Percentiles rank a stretch among this genome's conserved stretches.
phyloP scores from a whole-genome alignment of 164 flowering plant species.

The Hamamelis virginiana region DNA sequence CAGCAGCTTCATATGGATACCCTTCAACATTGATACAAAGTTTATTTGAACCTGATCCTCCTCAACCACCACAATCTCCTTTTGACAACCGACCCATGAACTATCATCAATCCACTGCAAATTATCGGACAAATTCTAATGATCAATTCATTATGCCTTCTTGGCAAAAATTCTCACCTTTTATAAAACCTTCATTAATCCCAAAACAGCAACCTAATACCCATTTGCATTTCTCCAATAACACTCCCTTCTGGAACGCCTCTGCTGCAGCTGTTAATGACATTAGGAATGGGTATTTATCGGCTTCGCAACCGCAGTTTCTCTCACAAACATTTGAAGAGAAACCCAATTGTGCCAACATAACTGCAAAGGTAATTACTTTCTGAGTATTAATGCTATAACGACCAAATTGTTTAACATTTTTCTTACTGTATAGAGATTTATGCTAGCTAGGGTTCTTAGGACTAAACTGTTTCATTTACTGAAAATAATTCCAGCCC shows the following conservation, averaged over 20 bases:
- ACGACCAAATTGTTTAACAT: no score
- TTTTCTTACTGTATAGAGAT: no score
- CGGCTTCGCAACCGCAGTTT: conserved; percentile 29
- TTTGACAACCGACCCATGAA: conserved; percentile 25
- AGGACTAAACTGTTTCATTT: neutral
- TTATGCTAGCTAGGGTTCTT: neutral
- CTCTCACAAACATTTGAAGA: conserved; percentile 29
- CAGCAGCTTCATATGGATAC: conserved; percentile 38
- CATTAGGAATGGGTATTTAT: conserved; percentile 12
- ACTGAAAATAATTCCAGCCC: conserved; percentile 18
- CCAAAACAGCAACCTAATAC: conserved; percentile 26
- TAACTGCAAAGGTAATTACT: conserved; percentile 53
- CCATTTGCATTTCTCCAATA: conserved; percentile 40
- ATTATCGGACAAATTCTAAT: conserved; percentile 13
- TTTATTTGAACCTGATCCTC: conserved; percentile 34
- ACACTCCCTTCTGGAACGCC: conserved; percentile 43
- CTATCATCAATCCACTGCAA: neutral
- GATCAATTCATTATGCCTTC: conserved; percentile 26
- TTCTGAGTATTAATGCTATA: no score
- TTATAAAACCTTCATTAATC: conserved; percentile 20
- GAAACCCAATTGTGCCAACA: conserved; percentile 36
- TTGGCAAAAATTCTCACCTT: conserved; percentile 25
- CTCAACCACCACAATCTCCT: conserved; percentile 25
- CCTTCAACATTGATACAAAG: conserved; percentile 42
- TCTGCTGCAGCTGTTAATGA: conserved; percentile 21